Base-by-base conservation (phyloP, 2,329 filamentous ascomycete genomes). In the Huntiella omanensis region DNA sequence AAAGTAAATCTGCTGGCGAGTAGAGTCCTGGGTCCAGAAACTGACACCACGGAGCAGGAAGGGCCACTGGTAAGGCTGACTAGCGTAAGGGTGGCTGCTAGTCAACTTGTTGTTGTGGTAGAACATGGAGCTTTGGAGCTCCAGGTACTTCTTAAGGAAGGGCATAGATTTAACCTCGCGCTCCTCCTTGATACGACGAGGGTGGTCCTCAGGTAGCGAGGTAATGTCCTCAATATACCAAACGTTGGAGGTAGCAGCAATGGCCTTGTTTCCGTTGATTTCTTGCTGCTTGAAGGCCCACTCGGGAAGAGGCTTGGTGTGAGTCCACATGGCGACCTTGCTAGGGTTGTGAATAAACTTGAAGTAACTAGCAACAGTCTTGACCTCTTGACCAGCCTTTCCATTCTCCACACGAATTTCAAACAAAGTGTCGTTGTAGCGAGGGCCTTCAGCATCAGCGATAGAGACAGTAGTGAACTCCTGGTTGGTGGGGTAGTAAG, bases 291-390 rank as follows among this genome's bases (percentile, higher is more conserved):
- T 91, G 67, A 83, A 88, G 19, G 73, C 91, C 91, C 91, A 98
- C 3, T 98, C 91, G 4, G 91, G 91, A n/a, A 98, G 75, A 43
- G 91, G 84, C 50, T 78, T 91, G 33, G 82, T 82, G 62, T 96
- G 88, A 22, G 91, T 98, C 91, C 91, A 98, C 88, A 98, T 93
- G 53, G 91, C 88, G 43, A 98, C 91, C 62, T 92, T 93, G 61
- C 85, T 92, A 5, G 88, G 86, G 57, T 83, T 77, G 63, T 98
- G 91, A 55, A 98, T 75, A 50, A 98, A 73, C 66, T 95, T 96
- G 74, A 98, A 95, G 64, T 94, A 83, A 51, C 85, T 80, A 7
- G 88, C 79, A 59, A 94, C 74, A 51, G 82, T 88, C 68, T 85
- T 88, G 69, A 96, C 93, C 48, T 88, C 78, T 57, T 88, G 81